phyloP scores from a whole-genome alignment of 73 alveolate species.

The Symbiodinium pilosum region DNA sequence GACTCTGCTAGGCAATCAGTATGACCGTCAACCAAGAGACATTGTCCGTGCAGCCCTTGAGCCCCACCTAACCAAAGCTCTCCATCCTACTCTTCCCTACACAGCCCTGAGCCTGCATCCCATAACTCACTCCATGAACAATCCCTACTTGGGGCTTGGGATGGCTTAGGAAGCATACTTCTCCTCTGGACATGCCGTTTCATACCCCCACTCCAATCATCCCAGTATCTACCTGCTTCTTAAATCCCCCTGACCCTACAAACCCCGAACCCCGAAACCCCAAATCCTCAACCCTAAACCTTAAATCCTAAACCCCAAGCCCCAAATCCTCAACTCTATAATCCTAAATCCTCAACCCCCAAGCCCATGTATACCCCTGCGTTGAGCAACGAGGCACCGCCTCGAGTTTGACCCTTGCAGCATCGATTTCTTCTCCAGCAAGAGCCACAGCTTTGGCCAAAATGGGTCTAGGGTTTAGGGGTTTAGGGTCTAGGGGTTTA shows the following conservation, averaged over 20 bases:
- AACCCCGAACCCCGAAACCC: not conserved
- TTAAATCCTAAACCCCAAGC: not conserved
- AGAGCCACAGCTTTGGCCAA: not conserved
- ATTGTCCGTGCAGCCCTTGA: too few species aligned
- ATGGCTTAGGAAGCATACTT: too few species aligned
- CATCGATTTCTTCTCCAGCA: constrained; percentile 88
- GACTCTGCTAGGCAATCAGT: too few species aligned
- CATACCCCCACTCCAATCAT: too few species aligned
- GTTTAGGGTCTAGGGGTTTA: not conserved
- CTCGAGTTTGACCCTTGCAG: constrained; percentile 85
- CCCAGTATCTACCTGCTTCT: too few species aligned
- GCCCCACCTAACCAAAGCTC: too few species aligned
- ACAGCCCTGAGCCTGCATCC: too few species aligned
- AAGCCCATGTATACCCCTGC: not conserved
- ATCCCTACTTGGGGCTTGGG: too few species aligned
- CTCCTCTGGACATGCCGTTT: too few species aligned
- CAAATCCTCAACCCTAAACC: not conserved
- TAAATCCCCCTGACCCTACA: not conserved
- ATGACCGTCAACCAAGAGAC: too few species aligned
- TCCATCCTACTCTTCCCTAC: too few species aligned
- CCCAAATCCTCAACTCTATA: not conserved
- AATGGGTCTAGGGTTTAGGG: not conserved
- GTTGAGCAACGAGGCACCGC: constrained; percentile 2
- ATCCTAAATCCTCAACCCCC: not conserved
- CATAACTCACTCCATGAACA: too few species aligned